Conservation (phyloP, 441 rosid species). For the Erysimum cheiri region DNA sequence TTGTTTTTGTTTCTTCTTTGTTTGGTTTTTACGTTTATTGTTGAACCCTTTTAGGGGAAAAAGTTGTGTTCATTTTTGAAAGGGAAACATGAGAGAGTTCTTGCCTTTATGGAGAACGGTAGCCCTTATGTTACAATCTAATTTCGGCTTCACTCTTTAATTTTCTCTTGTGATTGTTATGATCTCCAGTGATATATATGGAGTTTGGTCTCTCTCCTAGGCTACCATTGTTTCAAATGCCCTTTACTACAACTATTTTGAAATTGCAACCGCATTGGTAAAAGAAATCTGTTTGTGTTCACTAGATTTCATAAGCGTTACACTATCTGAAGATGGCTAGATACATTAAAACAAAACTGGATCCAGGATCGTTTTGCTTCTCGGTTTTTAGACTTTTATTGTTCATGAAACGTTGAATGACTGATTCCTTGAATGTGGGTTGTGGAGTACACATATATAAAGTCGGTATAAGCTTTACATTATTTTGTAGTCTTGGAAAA, state of each 20-base stretch:
- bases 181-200: background rate
- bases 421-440: background rate
- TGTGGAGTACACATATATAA: too few species aligned
- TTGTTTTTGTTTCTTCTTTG: conserved; percentile 7
- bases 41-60: conserved; percentile 20
- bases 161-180: background rate
- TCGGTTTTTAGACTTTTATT: background rate
- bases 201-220: background rate
- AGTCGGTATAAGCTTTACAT: too few species aligned
- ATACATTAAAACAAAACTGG: background rate
- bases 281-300: too few species aligned
- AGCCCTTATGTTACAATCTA: conserved; percentile 14
- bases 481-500: too few species aligned
- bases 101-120: conserved; percentile 1
- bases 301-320: background rate
- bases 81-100: conserved; percentile 28
- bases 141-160: conserved; percentile 24
- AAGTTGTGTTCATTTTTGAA: conserved; percentile 33
- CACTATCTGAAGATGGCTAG: background rate
- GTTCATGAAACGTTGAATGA: background rate
- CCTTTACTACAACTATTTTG: too few species aligned
- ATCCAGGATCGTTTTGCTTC: background rate
- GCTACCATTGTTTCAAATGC: background rate
- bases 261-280: background rate
- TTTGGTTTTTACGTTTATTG: conserved; percentile 3